Base-by-base conservation (phyloP, 2,329 filamentous ascomycete species). In the Penicillium vulpinum region DNA sequence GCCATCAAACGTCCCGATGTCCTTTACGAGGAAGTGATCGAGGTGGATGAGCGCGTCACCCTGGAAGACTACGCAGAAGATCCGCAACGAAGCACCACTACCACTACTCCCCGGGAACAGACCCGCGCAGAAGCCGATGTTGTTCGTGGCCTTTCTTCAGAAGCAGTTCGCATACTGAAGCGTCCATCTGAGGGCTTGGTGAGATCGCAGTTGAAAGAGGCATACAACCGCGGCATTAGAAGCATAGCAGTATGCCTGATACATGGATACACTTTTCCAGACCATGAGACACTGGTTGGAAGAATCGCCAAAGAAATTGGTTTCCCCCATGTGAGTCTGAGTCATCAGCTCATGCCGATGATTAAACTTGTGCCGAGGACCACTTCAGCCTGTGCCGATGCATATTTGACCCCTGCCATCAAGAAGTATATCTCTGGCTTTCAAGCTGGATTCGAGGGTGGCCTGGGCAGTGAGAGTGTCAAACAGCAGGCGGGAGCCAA, bases 31-130 rank as follows among this genome's bases (percentile, higher is more conserved):
- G 81, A 81, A 47, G 91, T 97, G 0, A 80, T 96, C n/a, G 92
- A 97, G 77, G 83, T 97, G 40, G 89, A 95, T 60, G 92, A 97
- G 80, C 82, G 92, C 36, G 91, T 97, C 4, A 96, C 92, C 0
- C 77, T 96, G 11, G 92, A 97, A 71, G 91, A 96, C 70, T 96
- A 95, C 66, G 90, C 91, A 0, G 92, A 96, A 74, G 90, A 96
- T 69, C 92, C 92, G 0, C 80, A 84, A 66, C 80, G 90, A 53
- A 78, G 76, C 24, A 77, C 83, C 54, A 86, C 86, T 0, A 77
- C 85, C 9, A 68, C 66, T 1, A 26, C 33, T 48, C 50, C 60
- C 8, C 63, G 60, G 24, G 74, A 80, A 13, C 70, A 80, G 48
- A 75, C 77, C 10, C 67, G 72, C 0, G 53, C 67, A 3, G 75